Conservation (phyloP, 2,329 filamentous ascomycete genomes). For the Colletotrichum tabaci region DNA sequence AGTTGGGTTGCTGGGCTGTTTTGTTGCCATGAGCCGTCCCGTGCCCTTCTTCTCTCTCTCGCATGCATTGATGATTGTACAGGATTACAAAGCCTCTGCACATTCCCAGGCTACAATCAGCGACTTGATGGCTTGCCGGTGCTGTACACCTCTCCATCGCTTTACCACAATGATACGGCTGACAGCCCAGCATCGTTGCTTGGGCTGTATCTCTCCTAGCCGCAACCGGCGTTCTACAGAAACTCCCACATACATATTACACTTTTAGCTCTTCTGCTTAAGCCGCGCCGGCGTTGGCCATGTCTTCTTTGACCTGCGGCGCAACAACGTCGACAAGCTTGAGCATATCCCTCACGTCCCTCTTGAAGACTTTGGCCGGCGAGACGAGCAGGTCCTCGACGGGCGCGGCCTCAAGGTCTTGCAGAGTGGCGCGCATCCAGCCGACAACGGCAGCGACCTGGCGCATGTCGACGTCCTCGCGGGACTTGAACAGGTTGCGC, state of each 20-base stretch:
- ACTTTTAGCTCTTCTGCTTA: slow-evolving; percentile 40
- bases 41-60: slow-evolving; percentile 11
- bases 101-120: slow-evolving; percentile 3
- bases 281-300: slow-evolving; percentile 24
- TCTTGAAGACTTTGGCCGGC: slow-evolving; percentile 61
- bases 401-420: slow-evolving; percentile 64
- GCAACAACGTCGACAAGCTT: slow-evolving; percentile 52
- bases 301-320: slow-evolving; percentile 44
- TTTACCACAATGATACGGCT: neutral
- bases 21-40: neutral
- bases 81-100: slow-evolving; percentile 46
- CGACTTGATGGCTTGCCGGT: slow-evolving; percentile 4
- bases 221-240: slow-evolving; percentile 31
- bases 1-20: neutral
- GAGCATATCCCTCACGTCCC: slow-evolving; percentile 56
- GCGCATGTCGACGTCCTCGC: slow-evolving; percentile 65
- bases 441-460: slow-evolving; percentile 68
- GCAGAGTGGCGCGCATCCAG: slow-evolving; percentile 67
- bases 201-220: slow-evolving; percentile 7
- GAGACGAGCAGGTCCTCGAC: slow-evolving; percentile 59
- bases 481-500: slow-evolving; percentile 91
- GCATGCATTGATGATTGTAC: slow-evolving; percentile 41
- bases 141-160: slow-evolving; percentile 4
- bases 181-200: slow-evolving; percentile 4
- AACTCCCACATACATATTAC: neutral